Conservation (phyloP, 371 early-diverging fungal species). For the Mucor velutinosus region DNA sequence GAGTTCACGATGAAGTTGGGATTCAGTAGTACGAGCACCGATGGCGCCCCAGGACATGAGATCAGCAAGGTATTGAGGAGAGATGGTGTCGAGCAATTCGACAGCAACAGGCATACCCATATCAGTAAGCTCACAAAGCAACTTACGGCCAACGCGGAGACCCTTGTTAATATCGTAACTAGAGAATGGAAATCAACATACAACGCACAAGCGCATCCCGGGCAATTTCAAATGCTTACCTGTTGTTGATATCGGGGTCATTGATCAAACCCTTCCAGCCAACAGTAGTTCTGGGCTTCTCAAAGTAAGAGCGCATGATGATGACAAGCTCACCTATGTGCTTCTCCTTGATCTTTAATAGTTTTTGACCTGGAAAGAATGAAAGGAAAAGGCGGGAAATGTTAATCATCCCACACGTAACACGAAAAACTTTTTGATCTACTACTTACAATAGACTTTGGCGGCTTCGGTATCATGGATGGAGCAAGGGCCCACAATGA, state of each 20-base stretch:
- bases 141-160: constrained; percentile 73
- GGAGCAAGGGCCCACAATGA: constrained; percentile 95
- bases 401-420: neutral
- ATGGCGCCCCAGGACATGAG: constrained; percentile 94
- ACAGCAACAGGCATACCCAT: constrained; percentile 87
- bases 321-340: constrained; percentile 41
- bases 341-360: constrained; percentile 63
- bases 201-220: too few relatives aligned
- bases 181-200: neutral
- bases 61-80: constrained; percentile 93
- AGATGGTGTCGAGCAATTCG: constrained; percentile 93
- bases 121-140: constrained; percentile 57
- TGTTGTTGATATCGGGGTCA: constrained; percentile 84
- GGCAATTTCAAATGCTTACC: constrained; percentile 30
- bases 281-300: constrained; percentile 93
- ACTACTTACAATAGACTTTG: constrained; percentile 67
- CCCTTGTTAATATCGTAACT: constrained; percentile 91
- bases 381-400: too few relatives aligned
- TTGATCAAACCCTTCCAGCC: constrained; percentile 96
- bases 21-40: constrained; percentile 94
- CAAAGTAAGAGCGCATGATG: constrained; percentile 93
- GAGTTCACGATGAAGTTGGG: constrained; percentile 92
- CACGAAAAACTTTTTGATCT: constrained; percentile 44
- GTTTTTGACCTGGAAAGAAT: constrained; percentile 39
- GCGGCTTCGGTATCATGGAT: constrained; percentile 92